These are phyloP conservation scores for Mortierella sp. DNA, from an alignment of 371 early-diverging fungal species.

Conservation along the genomic window DNA sequence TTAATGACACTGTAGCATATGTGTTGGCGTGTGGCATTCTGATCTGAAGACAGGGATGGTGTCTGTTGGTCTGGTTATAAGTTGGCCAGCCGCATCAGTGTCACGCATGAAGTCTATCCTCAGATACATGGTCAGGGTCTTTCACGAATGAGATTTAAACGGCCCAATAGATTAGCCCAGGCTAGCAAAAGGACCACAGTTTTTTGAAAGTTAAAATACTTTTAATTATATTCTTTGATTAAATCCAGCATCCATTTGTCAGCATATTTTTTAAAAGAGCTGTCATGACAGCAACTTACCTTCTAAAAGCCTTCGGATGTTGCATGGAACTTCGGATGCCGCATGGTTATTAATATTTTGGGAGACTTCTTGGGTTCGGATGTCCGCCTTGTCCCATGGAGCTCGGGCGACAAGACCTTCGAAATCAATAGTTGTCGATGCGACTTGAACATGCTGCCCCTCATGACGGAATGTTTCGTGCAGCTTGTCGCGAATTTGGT, in stretches of 20 bases:
- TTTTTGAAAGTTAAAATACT: background rate
- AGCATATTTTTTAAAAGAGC: constrained; percentile 3
- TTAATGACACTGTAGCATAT: too few relatives aligned
- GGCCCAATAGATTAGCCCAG: background rate
- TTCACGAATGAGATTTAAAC: too few relatives aligned
- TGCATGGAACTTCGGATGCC: background rate
- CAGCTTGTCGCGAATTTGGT: too few relatives aligned
- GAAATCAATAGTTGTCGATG: too few relatives aligned
- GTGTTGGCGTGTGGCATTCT: too few relatives aligned
- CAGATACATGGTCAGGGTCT: too few relatives aligned
- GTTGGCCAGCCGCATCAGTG: background rate
- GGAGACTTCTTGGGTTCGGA: background rate
- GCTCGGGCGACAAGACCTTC: too few relatives aligned
- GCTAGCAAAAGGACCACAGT: too few relatives aligned
- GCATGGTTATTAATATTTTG: background rate
- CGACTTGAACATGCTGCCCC: too few relatives aligned
- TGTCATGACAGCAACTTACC: background rate
- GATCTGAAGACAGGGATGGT: constrained; percentile 1
- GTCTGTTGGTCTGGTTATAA: constrained; percentile 3
- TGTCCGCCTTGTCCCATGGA: background rate
- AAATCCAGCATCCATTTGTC: background rate
- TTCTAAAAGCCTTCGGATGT: constrained; percentile 3
- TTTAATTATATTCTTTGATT: too few relatives aligned
- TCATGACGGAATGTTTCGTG: too few relatives aligned
- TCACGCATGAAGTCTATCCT: too few relatives aligned